phyloP scores from a whole-genome alignment of 495 filamentous ascomycete species.

The Clohesyomyces aquaticus region DNA sequence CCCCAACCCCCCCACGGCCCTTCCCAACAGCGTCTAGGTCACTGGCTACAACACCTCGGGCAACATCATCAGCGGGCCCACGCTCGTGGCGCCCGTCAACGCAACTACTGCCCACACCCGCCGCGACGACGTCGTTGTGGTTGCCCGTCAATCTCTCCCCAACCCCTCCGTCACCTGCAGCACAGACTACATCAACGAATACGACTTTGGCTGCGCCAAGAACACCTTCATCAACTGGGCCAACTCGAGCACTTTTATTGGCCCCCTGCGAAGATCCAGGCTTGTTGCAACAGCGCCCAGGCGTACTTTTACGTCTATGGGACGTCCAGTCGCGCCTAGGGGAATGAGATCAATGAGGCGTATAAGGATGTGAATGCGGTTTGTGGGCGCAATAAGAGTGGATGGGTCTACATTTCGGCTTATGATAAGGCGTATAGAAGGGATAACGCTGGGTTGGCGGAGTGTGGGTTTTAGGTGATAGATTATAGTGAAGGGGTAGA shows the following conservation, averaged over 20 bases:
- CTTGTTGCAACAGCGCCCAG: not conserved
- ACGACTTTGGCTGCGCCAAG: not conserved
- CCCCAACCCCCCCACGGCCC: no score
- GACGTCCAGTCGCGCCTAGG: not conserved
- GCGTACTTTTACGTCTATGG: not conserved
- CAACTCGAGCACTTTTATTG: not conserved
- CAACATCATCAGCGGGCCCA: not conserved
- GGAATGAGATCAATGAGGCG: not conserved
- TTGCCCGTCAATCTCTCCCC: not conserved
- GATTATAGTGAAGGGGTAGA: not conserved
- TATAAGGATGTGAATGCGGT: not conserved
- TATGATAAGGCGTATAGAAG: not conserved
- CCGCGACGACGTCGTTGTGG: not conserved
- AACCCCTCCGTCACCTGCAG: not conserved
- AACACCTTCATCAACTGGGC: not conserved
- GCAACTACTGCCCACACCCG: not conserved
- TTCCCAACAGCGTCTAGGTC: not conserved
- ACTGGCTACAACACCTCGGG: not conserved
- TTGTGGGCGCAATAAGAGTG: not conserved
- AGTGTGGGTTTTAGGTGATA: not conserved
- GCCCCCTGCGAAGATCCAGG: not conserved
- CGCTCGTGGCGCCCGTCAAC: not conserved
- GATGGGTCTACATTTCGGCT: not conserved
- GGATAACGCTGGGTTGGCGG: slow-evolving; percentile 1
- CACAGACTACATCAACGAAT: not conserved